phyloP scores from a whole-genome alignment of 139 green algal species.

The Deuterostichococcus epilithicus region DNA sequence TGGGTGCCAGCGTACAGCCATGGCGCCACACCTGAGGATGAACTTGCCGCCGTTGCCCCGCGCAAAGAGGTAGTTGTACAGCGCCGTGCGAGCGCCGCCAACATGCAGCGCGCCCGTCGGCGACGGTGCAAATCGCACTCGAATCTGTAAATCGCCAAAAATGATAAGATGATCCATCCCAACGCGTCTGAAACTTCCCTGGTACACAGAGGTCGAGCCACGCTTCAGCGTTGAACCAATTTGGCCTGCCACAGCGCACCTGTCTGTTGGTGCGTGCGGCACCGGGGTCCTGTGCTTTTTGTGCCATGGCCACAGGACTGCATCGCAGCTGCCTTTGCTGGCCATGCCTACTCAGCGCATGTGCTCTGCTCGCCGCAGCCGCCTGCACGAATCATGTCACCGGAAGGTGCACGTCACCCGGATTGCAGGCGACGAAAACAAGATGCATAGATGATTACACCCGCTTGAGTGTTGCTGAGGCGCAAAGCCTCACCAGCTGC shows the following conservation, averaged over 20 bases:
- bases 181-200: no score
- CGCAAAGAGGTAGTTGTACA: constrained; percentile 99
- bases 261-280: background rate
- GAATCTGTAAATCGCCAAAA: constrained; percentile 30
- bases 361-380: background rate
- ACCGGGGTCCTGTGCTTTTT: background rate
- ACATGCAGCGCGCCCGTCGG: constrained; percentile 98
- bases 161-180: no score
- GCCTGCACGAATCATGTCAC: no score
- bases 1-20: background rate
- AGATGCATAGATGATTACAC: no score
- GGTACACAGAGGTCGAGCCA: no score
- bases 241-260: no score
- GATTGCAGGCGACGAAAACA: no score
- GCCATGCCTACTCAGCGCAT: background rate
- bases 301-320: background rate
- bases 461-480: no score
- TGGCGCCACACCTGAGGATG: constrained; percentile 72
- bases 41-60: constrained; percentile 85
- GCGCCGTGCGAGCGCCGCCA: constrained; percentile 90
- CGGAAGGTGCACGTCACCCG: no score
- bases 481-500: background rate
- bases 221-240: no score
- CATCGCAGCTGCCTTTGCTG: background rate
- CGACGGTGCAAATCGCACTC: constrained; percentile 96